Base-by-base conservation (phyloP, 106 monocot genomes). In the Xerophyta viscosa region DNA sequence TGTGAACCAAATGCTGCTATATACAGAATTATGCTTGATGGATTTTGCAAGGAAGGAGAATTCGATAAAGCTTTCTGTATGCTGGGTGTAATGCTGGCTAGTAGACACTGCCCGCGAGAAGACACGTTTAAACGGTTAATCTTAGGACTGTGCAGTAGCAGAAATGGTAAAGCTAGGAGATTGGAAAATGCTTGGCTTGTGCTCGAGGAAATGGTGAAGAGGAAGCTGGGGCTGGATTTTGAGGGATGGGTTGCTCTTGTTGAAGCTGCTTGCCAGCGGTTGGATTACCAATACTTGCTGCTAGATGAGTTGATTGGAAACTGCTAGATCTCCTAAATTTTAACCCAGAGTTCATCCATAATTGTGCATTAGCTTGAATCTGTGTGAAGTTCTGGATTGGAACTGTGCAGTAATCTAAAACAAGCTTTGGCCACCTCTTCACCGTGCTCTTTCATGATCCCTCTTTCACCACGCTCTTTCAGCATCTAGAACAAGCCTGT, bases 131-230 rank as follows among this genome's bases (percentile, higher is more conserved):
- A 45, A 27, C 37, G 67, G 42, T 65, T 90, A 74, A 33, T 77
- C 12, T 46, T 22, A 24, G 90, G 86, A 20, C 74, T 98, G 13
- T 82, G 71, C 41, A 54, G 48, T 19, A 29, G n/a, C n/a, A n/a
- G n/a, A n/a, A n/a, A n/a, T n/a, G n/a, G n/a, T n/a, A n/a, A n/a
- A n/a, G n/a, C 15, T 27, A 71, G 73, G 27, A 90, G 58, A 52
- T 20, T 74, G 53, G 66, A 67, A 19, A 86, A 98, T 54, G 82
- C 68, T 6, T 74, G 66, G 46, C 72, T 67, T 58, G 71, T 98
- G 11, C 61, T 90, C 57, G 76, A 63, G 51, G 79, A 90, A 65
- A 90, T 86, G 90, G 71, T 45, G 71, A 86, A 80, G 78, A 86
- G 76, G 57, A 53, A 59, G 31, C 27, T 78, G 30, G 55, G 24